A percentile compares a stretch with the other conserved stretches of the same genome.
phyloP scores from a whole-genome alignment of 176 grass and related monocot species.

The Neostapfia colusana region DNA sequence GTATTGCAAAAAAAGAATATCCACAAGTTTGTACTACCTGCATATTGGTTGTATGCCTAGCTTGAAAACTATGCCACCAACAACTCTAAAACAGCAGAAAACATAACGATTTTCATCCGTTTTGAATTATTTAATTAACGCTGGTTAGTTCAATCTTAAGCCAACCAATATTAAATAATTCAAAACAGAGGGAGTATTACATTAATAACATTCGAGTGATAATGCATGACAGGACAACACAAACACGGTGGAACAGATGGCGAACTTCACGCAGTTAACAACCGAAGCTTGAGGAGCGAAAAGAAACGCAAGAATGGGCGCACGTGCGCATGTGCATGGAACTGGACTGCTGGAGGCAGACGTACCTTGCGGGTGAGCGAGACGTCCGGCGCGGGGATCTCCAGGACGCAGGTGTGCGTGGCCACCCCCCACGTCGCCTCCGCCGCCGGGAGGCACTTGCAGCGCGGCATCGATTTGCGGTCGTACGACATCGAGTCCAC shows the following conservation, averaged over 20 bases:
- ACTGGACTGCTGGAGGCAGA: not conserved
- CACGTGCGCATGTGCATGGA: constrained; percentile 31
- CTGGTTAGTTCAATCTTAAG: no score
- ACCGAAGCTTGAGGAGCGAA: not conserved
- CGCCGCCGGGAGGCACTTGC: constrained; percentile 76
- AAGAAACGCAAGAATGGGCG: constrained; percentile 6
- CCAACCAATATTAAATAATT: no score
- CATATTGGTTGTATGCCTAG: not conserved
- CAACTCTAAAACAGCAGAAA: not conserved
- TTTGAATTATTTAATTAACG: no score
- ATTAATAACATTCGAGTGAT: not conserved
- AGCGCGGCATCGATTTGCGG: constrained; percentile 84
- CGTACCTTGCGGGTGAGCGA: constrained; percentile 96
- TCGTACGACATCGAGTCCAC: constrained; percentile 94
- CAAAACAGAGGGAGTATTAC: no score
- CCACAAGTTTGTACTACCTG: no score
- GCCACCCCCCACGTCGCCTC: constrained; percentile 50
- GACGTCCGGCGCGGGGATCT: constrained; percentile 76
- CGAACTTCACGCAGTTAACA: not conserved
- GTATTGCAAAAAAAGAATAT: no score
- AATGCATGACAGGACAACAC: not conserved
- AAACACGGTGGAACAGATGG: not conserved
- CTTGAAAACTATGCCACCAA: not conserved
- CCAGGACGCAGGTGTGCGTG: constrained; percentile 65
- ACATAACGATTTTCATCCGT: no score